phyloP scores from a whole-genome alignment of 768 basidiomycete genomes.

The Lactifluus subvellereus region DNA sequence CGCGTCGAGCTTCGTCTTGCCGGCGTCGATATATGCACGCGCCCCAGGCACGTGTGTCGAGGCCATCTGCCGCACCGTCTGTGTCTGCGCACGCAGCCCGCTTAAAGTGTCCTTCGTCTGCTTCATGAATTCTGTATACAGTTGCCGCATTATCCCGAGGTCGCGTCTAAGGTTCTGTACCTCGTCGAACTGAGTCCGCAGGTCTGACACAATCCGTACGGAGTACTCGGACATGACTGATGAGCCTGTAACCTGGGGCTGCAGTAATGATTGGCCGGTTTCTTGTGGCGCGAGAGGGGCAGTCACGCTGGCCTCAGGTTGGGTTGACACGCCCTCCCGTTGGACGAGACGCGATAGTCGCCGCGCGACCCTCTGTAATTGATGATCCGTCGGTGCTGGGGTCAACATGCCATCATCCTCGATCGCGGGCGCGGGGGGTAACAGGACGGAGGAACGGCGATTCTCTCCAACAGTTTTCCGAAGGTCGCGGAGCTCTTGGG shows the following conservation, averaged over 20 bases:
- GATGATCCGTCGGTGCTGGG: constrained; percentile 63
- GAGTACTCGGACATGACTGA: constrained; percentile 70
- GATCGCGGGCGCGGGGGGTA: constrained; percentile 42
- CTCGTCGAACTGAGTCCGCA: constrained; percentile 92
- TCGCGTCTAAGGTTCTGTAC: constrained; percentile 92
- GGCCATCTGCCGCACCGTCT: constrained; percentile 83
- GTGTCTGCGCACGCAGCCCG: constrained; percentile 75
- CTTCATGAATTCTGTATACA: constrained; percentile 91
- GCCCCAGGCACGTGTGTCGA: constrained; percentile 77
- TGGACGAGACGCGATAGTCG: constrained; percentile 66
- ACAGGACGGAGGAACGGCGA: constrained; percentile 46
- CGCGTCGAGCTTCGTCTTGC: constrained; percentile 85
- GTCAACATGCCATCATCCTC: constrained; percentile 57
- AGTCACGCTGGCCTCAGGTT: constrained; percentile 26
- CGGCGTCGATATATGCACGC: constrained; percentile 82
- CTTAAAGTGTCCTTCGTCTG: constrained; percentile 83
- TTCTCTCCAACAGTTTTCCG: constrained; percentile 53
- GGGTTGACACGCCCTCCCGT: constrained; percentile 30
- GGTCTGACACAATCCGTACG: constrained; percentile 65
- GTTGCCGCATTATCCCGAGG: constrained; percentile 86
- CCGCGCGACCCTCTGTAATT: constrained; percentile 67
- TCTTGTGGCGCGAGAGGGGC: constrained; percentile 49
- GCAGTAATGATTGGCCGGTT: constrained; percentile 61
- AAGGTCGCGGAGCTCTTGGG: constrained; percentile 88
- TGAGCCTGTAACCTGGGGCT: constrained; percentile 67